Evolutionary conservation across 306 rosid genomes (phyloP).

Genomic region (Inga oerstediana): DNA sequence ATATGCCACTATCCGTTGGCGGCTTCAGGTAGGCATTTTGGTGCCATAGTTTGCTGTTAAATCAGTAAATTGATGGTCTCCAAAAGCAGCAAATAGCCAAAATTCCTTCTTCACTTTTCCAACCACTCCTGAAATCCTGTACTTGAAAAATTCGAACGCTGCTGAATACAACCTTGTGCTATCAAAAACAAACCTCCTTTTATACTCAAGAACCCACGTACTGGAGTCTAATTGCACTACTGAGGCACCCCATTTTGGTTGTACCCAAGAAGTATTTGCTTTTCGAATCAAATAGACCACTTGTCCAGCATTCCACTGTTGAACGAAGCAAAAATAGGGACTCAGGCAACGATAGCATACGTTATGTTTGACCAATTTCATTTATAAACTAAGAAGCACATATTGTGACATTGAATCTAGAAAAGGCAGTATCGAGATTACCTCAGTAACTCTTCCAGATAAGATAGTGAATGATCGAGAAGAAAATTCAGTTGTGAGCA

Average conservation of each 20-base stretch:
- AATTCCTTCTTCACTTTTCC: constrained; percentile 52
- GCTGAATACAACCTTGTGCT: constrained; percentile 49
- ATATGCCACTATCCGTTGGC: constrained; percentile 10
- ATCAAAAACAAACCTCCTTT: constrained; percentile 51
- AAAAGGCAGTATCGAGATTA: constrained; percentile 24
- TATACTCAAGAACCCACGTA: constrained; percentile 90
- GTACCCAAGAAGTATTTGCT: constrained; percentile 76
- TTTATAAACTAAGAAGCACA: not conserved
- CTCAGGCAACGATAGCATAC: constrained; percentile 23
- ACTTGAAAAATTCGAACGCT: constrained; percentile 48
- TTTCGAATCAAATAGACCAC: constrained; percentile 53
- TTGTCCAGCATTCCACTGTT: constrained; percentile 80
- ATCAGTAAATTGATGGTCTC: constrained; percentile 26
- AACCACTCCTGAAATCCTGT: constrained; percentile 38
- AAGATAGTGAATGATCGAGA: constrained; percentile 59
- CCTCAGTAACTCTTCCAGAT: constrained; percentile 87
- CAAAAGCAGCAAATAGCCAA: constrained; percentile 49
- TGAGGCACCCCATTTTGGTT: constrained; percentile 70
- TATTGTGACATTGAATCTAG: not conserved
- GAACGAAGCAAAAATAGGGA: constrained; percentile 24
- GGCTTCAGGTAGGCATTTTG: constrained; percentile 59
- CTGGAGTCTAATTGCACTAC: constrained; percentile 75
- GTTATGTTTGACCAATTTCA: not conserved
- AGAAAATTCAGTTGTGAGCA: constrained; percentile 69
- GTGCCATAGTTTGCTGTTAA: constrained; percentile 26